These are phyloP conservation scores for Lachancea dasiensis DNA, from an alignment of 805 yeast genomes.

Conservation along the genomic window DNA sequence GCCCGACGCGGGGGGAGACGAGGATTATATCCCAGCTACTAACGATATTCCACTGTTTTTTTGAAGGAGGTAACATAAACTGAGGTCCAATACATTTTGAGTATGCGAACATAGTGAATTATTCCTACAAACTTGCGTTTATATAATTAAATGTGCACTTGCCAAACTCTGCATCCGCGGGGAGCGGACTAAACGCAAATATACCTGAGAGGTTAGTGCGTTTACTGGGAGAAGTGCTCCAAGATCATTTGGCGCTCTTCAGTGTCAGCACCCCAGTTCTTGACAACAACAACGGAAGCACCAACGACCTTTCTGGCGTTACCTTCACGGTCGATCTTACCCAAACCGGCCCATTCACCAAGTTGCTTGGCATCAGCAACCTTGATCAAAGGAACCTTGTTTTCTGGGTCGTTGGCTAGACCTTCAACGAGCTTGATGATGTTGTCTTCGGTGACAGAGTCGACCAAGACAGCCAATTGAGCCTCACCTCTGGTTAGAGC, in stretches of 20 bases:
- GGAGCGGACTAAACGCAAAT: neutral
- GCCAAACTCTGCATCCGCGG: neutral
- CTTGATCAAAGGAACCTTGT: constrained; percentile 96
- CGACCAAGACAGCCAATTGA: constrained; percentile 94
- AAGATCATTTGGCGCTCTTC: constrained; percentile 94
- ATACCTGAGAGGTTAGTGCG: constrained; percentile 1
- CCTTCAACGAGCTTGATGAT: constrained; percentile 98
- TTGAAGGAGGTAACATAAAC: neutral
- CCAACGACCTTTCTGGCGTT: constrained; percentile 99
- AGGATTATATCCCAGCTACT: constrained; percentile 8
- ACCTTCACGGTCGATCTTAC: constrained; percentile 99
- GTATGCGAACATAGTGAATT: neutral
- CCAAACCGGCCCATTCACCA: constrained; percentile 99
- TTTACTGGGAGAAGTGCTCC: constrained; percentile 89
- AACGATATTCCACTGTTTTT: constrained; percentile 14
- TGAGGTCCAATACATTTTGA: neutral
- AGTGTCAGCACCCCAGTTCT: constrained; percentile 99
- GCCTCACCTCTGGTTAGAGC: constrained; percentile 98
- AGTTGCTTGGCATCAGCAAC: constrained; percentile 99
- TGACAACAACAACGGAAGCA: constrained; percentile 98
- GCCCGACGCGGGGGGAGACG: constrained; percentile 1
- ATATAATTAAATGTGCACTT: neutral
- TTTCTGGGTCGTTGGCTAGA: constrained; percentile 95
- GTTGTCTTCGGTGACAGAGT: constrained; percentile 96
- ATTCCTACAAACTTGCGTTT: constrained; percentile 1